These are phyloP conservation scores for Penicillium salamii DNA, from an alignment of 495 filamentous ascomycete genomes.

Conservation along the genomic window DNA sequence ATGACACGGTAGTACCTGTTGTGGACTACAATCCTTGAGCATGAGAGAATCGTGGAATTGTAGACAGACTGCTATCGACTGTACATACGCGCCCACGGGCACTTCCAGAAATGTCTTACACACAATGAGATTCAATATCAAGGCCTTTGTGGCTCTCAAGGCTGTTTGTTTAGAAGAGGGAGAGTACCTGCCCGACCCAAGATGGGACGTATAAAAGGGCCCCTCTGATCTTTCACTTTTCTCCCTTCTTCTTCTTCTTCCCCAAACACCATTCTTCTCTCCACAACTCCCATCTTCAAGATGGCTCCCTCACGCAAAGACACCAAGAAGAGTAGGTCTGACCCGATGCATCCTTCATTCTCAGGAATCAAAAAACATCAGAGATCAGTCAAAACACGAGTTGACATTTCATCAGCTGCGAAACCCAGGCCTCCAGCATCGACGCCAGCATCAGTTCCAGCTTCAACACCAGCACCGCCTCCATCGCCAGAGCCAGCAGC, in stretches of 20 bases:
- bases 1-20: conserved; percentile 33
- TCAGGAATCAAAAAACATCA: not conserved
- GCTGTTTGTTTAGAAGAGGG: too few species aligned
- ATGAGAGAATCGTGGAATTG: too few species aligned
- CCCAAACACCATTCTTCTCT: not conserved
- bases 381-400: not conserved
- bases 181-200: too few species aligned
- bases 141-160: too few species aligned
- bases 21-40: conserved; percentile 32
- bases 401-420: not conserved
- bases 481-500: too few species aligned
- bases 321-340: not conserved
- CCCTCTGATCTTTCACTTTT: not conserved
- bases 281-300: not conserved
- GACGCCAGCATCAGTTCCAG: too few species aligned
- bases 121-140: too few species aligned
- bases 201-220: not conserved
- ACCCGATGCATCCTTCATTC: not conserved
- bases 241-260: not conserved
- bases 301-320: not conserved
- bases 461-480: too few species aligned
- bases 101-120: too few species aligned
- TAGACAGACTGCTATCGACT: not conserved
- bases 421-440: not conserved
- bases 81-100: not conserved